Conservation (phyloP, 495 filamentous ascomycete genomes). For the Melanomma pulvis-pyrius region DNA sequence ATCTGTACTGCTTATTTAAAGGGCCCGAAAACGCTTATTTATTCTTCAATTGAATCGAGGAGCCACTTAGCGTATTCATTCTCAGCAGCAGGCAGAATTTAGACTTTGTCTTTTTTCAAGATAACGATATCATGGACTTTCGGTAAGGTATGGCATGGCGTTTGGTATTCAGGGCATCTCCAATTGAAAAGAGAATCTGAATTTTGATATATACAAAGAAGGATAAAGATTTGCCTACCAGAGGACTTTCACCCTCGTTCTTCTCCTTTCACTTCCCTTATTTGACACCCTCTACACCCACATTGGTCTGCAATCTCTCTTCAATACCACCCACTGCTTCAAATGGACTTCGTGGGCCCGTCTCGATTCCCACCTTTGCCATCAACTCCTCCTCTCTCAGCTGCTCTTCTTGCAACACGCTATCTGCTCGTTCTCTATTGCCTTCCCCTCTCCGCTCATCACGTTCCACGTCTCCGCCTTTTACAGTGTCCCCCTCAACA, state of each 20-base stretch:
- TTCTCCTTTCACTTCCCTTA: background rate
- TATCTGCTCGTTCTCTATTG: conserved; percentile 18
- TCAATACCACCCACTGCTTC: conserved; percentile 16
- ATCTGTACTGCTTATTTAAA: background rate
- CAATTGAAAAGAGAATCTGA: background rate
- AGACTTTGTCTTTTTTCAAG: too few species aligned
- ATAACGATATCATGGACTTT: too few species aligned
- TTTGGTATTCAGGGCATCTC: background rate
- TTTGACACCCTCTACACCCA: background rate
- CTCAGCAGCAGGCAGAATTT: too few species aligned
- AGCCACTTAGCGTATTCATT: too few species aligned
- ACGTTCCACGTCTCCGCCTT: background rate
- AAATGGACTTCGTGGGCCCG: conserved; percentile 1
- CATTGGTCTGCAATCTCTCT: conserved; percentile 10
- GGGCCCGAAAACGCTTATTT: too few species aligned
- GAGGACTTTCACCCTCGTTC: background rate
- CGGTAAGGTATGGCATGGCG: background rate
- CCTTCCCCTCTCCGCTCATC: background rate
- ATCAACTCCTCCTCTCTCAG: conserved; percentile 13
- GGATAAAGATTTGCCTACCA: background rate
- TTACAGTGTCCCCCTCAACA: background rate
- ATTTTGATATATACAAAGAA: conserved; percentile 20
- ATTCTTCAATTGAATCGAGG: too few species aligned
- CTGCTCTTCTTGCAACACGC: conserved; percentile 20
- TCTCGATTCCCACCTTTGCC: conserved; percentile 23